These are phyloP conservation scores for Tylopilus sp. DNA, from an alignment of 768 basidiomycete species.

Conservation along the genomic window DNA sequence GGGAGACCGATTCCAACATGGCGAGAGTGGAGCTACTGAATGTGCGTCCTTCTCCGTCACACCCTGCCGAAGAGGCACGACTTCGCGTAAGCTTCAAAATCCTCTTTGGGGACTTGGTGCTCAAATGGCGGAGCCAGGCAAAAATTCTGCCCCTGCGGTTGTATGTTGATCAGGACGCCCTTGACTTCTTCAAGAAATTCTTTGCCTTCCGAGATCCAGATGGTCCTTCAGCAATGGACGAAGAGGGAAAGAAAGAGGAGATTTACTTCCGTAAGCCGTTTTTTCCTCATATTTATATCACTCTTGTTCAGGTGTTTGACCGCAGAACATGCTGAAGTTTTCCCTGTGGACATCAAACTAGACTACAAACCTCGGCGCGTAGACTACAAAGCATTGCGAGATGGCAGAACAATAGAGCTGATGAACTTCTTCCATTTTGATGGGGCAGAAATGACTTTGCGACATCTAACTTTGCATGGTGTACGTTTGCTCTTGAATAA, in stretches of 20 bases:
- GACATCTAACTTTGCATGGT: slow-evolving; percentile 88
- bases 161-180: slow-evolving; percentile 97
- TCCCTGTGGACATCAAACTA: slow-evolving; percentile 91
- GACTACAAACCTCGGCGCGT: slow-evolving; percentile 99
- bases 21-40: slow-evolving; percentile 77
- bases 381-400: slow-evolving; percentile 85
- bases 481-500: slow-evolving; percentile 47
- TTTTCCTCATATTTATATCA: slow-evolving; percentile 1
- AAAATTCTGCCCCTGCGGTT: slow-evolving; percentile 88
- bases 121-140: slow-evolving; percentile 46
- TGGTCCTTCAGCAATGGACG: slow-evolving; percentile 31
- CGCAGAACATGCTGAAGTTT: slow-evolving; percentile 89
- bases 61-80: slow-evolving; percentile 71
- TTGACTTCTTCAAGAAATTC: slow-evolving; percentile 97
- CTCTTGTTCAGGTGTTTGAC: background rate
- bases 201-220: slow-evolving; percentile 80
- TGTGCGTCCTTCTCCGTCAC: slow-evolving; percentile 67
- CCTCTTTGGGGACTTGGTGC: background rate
- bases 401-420: slow-evolving; percentile 90
- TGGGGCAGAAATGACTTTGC: slow-evolving; percentile 94
- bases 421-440: slow-evolving; percentile 99
- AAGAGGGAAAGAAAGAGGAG: slow-evolving; percentile 41
- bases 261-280: slow-evolving; percentile 67
- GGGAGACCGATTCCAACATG: slow-evolving; percentile 94
- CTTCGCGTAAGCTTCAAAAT: slow-evolving; percentile 47